Percentiles rank a stretch among this genome's conserved stretches.
phyloP scores from a whole-genome alignment of 164 flowering plant species.

The Hamamelis virginiana region DNA sequence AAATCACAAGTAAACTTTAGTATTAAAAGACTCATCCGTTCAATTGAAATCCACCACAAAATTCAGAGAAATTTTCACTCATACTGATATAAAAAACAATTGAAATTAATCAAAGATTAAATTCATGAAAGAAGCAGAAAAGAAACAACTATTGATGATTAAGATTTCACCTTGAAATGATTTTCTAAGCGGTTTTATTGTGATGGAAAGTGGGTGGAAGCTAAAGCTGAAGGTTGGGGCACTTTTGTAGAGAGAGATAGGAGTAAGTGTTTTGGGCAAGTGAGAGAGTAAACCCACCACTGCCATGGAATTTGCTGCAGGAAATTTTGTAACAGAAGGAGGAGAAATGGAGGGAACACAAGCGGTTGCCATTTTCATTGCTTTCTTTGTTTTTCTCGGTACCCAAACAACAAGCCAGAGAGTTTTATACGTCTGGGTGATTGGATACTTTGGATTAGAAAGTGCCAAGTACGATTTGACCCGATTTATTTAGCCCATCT shows the following conservation, averaged over 20 bases:
- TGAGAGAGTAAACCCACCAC: slow-evolving; percentile 27
- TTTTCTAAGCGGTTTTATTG: slow-evolving; percentile 19
- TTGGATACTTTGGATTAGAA: too few relatives aligned
- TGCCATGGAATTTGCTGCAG: slow-evolving; percentile 18
- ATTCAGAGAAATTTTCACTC: too few relatives aligned
- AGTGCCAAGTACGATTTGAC: too few relatives aligned
- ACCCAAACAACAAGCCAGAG: too few relatives aligned
- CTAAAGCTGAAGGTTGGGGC: slow-evolving; percentile 15
- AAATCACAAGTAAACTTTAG: too few relatives aligned
- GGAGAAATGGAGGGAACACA: slow-evolving; percentile 25
- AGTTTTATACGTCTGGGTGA: too few relatives aligned
- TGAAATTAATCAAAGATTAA: too few relatives aligned
- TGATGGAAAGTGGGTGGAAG: slow-evolving; percentile 24
- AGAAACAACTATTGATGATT: background rate
- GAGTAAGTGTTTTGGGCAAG: slow-evolving; percentile 18
- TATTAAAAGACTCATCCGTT: too few relatives aligned
- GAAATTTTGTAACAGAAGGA: slow-evolving; percentile 16
- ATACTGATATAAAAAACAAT: too few relatives aligned
- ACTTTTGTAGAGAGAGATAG: slow-evolving; percentile 3
- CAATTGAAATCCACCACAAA: too few relatives aligned
- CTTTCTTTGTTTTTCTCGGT: background rate
- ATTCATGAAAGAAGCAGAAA: background rate
- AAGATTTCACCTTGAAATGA: slow-evolving; percentile 35
- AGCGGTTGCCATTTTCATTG: background rate
- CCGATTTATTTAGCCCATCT: too few relatives aligned